Conservation (phyloP, 139 green algal species). For the Zygnema circumcarinatum region DNA sequence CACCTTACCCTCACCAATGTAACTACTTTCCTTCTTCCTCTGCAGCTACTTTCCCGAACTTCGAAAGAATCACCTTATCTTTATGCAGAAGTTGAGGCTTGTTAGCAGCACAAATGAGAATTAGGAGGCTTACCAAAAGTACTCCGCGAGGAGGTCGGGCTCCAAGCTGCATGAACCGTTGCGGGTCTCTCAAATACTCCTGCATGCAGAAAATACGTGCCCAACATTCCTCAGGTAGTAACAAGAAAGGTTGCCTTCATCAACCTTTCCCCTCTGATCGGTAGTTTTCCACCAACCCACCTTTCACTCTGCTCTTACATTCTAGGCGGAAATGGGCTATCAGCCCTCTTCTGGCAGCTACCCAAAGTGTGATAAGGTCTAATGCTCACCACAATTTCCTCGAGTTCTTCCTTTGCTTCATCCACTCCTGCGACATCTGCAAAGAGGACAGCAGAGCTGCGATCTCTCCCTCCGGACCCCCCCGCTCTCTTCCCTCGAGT, state of each 20-base stretch:
- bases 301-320: too few species aligned
- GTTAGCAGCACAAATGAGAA: too few species aligned
- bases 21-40: too few species aligned
- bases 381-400: slow-evolving; percentile 93
- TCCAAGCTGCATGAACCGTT: slow-evolving; percentile 89
- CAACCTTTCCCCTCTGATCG: too few species aligned
- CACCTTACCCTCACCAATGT: too few species aligned
- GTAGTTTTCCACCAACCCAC: too few species aligned
- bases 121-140: slow-evolving; percentile 66
- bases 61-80: too few species aligned
- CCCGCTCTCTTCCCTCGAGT: not conserved
- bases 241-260: not conserved
- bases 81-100: too few species aligned
- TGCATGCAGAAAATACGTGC: slow-evolving; percentile 14
- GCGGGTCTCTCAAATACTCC: slow-evolving; percentile 92
- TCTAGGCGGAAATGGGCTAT: too few species aligned
- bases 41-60: too few species aligned
- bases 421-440: slow-evolving; percentile 72
- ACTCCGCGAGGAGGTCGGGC: slow-evolving; percentile 64
- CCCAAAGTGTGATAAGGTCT: too few species aligned
- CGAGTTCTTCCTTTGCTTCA: slow-evolving; percentile 95
- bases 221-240: not conserved
- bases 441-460: slow-evolving; percentile 65
- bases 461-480: slow-evolving; percentile 49
- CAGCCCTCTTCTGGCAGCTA: too few species aligned